phyloP scores from a whole-genome alignment of 2,329 filamentous ascomycete genomes.

The Talaromyces sp. region DNA sequence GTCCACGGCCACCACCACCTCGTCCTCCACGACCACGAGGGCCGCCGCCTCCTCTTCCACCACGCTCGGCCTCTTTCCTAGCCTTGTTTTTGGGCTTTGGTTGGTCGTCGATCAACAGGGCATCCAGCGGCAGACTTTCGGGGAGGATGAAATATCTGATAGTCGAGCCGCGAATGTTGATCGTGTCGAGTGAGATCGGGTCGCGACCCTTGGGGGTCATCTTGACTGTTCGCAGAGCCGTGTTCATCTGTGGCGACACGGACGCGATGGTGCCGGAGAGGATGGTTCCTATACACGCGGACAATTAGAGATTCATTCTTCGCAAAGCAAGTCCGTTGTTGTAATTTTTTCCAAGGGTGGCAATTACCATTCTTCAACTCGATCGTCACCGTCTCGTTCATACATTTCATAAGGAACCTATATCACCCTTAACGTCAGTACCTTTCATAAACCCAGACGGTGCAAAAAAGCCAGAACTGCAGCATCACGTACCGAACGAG shows the following conservation, averaged over 20 bases:
- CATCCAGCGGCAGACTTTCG: constrained; percentile 91
- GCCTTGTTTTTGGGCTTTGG: constrained; percentile 99
- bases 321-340: not conserved
- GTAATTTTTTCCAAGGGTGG: not conserved
- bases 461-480: not conserved
- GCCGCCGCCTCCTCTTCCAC: constrained; percentile 42
- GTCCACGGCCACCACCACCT: constrained; percentile 39
- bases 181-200: constrained; percentile 81
- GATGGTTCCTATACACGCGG: constrained; percentile 66
- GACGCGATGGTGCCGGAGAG: constrained; percentile 95
- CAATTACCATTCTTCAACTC: constrained; percentile 90
- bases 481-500: constrained; percentile 73
- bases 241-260: constrained; percentile 98
- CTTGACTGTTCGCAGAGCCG: constrained; percentile 88
- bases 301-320: not conserved
- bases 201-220: constrained; percentile 90
- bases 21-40: constrained; percentile 40
- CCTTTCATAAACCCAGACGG: not conserved
- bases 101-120: constrained; percentile 89
- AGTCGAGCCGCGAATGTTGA: constrained; percentile 93
- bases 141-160: constrained; percentile 96
- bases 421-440: constrained; percentile 14
- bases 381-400: constrained; percentile 97
- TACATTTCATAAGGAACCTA: constrained; percentile 99
- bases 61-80: constrained; percentile 71